Conservation (phyloP, 2,329 filamentous ascomycete genomes). For the Chlorencoelia australis region DNA sequence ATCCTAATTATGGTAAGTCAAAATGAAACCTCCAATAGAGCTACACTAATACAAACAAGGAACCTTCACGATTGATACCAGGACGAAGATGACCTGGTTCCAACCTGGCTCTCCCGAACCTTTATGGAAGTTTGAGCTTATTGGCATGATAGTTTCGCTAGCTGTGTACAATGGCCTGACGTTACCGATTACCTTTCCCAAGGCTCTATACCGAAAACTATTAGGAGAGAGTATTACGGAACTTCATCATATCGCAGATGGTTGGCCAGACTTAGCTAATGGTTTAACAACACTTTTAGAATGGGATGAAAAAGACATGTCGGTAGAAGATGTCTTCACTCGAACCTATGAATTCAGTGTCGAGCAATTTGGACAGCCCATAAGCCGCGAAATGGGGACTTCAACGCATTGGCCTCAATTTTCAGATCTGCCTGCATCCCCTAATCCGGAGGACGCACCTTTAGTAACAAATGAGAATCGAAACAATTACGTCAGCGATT, state of each 20-base stretch:
- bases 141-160: constrained; percentile 79
- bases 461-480: constrained; percentile 78
- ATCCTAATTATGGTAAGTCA: constrained; percentile 57
- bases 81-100: constrained; percentile 81
- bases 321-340: constrained; percentile 72
- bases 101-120: constrained; percentile 72
- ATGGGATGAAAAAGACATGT: constrained; percentile 65
- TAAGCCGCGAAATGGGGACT: constrained; percentile 45
- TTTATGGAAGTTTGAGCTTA: constrained; percentile 79
- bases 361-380: constrained; percentile 43
- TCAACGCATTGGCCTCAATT: constrained; percentile 44
- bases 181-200: constrained; percentile 79
- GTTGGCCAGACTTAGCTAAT: constrained; percentile 73
- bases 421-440: constrained; percentile 24
- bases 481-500: constrained; percentile 69
- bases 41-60: constrained; percentile 29
- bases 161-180: constrained; percentile 91
- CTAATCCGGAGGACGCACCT: constrained; percentile 40
- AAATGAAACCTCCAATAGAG: background rate
- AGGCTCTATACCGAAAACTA: constrained; percentile 72
- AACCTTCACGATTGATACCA: constrained; percentile 67
- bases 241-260: constrained; percentile 70
- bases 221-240: constrained; percentile 58
- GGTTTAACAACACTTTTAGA: constrained; percentile 63
- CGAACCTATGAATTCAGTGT: constrained; percentile 80